These are phyloP conservation scores for Cutaneotrichosporon sp. DNA, from an alignment of 1,284 basidiomycete genomes.

Conservation along the genomic window DNA sequence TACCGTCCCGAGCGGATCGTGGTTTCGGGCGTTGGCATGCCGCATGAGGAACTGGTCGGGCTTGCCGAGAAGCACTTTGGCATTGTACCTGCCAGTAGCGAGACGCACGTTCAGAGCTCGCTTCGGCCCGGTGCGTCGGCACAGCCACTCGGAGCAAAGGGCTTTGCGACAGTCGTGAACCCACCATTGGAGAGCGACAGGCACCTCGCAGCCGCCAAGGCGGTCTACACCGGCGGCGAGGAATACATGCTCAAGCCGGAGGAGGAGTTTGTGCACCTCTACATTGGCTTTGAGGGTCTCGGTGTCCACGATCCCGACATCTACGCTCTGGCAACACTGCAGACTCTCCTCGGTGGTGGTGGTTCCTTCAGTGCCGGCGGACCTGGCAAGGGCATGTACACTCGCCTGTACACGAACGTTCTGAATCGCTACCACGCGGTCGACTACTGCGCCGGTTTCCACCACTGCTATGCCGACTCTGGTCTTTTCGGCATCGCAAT, in stretches of 20 bases:
- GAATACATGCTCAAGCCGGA: conserved; percentile 64
- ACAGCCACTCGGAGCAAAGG: conserved; percentile 64
- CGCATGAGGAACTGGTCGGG: conserved; percentile 82
- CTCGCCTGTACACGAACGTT: conserved; percentile 93
- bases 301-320: conserved; percentile 93
- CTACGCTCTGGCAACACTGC: conserved; percentile 90
- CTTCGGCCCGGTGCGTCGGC: conserved; percentile 55
- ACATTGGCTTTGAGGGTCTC: conserved; percentile 88
- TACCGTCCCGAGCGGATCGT: conserved; percentile 92
- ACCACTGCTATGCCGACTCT: conserved; percentile 94
- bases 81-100: conserved; percentile 57
- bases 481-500: conserved; percentile 92
- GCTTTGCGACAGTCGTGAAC: conserved; percentile 33
- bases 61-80: conserved; percentile 82
- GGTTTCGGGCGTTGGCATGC: conserved; percentile 88
- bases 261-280: conserved; percentile 87
- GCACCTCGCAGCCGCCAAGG: conserved; percentile 55
- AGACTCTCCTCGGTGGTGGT: conserved; percentile 91
- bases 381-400: conserved; percentile 99
- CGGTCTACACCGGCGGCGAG: conserved; percentile 81
- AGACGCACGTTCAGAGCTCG: conserved; percentile 34
- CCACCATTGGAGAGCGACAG: conserved; percentile 35
- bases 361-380: conserved; percentile 71
- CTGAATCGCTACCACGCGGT: conserved; percentile 91
- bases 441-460: conserved; percentile 96